Evolutionary conservation across 2,329 filamentous ascomycete genomes (phyloP), one percentile per base, ranked within the genome.

Genomic region (Diaporthe caulivora): DNA sequence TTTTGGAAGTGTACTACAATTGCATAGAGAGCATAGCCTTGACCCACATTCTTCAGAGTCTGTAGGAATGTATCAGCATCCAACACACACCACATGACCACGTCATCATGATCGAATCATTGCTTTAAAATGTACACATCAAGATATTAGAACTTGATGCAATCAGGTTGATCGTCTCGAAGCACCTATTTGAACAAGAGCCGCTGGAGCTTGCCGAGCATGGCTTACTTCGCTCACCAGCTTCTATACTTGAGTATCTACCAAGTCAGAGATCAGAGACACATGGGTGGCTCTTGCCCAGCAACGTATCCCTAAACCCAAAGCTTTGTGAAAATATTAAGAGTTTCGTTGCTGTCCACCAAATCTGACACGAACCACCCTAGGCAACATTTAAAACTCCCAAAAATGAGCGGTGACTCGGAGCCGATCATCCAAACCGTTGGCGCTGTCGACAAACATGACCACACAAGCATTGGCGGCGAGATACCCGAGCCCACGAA

Each of bases 101-200:
- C 62, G 62, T 65, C 62, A 65, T 51, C 62, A 34, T 65, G 62
- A 65, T 9, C 8, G 15, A 51, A 51, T 18, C 2, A 6, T 51
- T 13, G 6, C 21, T 37, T 51, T 24, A 15, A 18, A 18, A 2
- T 3, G 26, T 18, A 24, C 29, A 11, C 10, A 51, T 51, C 1
- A 2, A 17, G 24, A 29, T 24, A 2, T 13, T 37, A 13, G 18
- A 65, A 26, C 3, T 51, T 65, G 44, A 65, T 65, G 62, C 51
- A 51, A 65, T 51, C 13, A 26, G 13, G 62, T 1, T 8, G 62
- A 65, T 51, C 62, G 34, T 17, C 13, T 18, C 6, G 1, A 37
- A 15, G 29, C 21, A 26, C 15, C 2, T 18, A 21, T 37, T 26
- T 65, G 9, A 65, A 31, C 31, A 26, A n/a, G 29, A 2, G 10